A percentile compares a stretch with the other conserved stretches of the same genome.
Conservation (phyloP, 495 filamentous ascomycete genomes). For the Pseudoneurospora amorphoporcata region DNA sequence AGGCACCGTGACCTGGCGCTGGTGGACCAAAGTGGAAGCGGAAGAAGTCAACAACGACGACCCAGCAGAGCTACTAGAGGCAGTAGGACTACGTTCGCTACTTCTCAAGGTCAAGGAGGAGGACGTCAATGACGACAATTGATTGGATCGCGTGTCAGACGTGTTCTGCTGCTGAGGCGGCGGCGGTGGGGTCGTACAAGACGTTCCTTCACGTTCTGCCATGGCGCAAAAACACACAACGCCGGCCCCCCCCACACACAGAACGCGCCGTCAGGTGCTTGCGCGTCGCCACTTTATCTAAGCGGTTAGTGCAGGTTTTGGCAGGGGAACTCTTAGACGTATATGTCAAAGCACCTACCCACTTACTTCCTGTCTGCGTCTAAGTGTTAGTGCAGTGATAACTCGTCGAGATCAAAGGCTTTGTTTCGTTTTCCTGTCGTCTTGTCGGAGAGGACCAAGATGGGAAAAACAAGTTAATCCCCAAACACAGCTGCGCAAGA, state of each 20-base stretch:
- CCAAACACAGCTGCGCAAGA: neutral
- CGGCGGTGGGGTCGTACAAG: neutral
- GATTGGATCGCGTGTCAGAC: neutral
- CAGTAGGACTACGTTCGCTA: neutral
- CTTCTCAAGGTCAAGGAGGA: neutral
- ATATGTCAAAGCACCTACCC: neutral
- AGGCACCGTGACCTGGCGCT: neutral
- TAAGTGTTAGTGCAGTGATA: neutral
- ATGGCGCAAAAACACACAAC: neutral
- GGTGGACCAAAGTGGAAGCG: neutral
- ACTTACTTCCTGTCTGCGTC: neutral
- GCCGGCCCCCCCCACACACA: neutral
- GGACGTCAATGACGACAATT: neutral
- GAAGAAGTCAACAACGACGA: neutral
- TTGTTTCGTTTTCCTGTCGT: neutral
- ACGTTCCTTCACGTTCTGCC: neutral
- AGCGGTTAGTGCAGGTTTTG: neutral
- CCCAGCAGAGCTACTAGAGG: neutral
- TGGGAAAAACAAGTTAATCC: neutral
- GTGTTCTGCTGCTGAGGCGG: neutral
- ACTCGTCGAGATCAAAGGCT: neutral
- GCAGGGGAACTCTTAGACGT: neutral
- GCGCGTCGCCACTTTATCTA: neutral
- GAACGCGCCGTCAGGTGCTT: constrained; percentile 20
- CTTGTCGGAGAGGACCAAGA: neutral